These are phyloP conservation scores for Aspergillus alliaceus DNA, from an alignment of 2,329 filamentous ascomycete genomes.

Conservation along the genomic window DNA sequence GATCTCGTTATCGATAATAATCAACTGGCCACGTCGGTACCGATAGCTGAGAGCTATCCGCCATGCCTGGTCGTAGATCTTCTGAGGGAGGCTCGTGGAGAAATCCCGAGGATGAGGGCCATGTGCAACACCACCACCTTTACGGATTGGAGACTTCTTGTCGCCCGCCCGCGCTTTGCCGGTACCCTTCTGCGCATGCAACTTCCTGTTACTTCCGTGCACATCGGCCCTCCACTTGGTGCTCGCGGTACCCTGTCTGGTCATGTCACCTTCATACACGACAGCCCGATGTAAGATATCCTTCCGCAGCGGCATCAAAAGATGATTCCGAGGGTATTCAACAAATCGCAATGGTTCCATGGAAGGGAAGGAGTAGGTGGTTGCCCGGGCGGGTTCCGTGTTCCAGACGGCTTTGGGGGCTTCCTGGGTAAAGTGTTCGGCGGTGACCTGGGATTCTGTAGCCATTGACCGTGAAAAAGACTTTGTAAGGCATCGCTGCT, in stretches of 20 bases:
- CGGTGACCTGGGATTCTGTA: conserved; percentile 44
- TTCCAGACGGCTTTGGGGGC: conserved; percentile 35
- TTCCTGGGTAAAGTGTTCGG: conserved; percentile 25
- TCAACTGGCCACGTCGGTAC: conserved; percentile 80
- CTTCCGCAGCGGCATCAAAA: conserved; percentile 80
- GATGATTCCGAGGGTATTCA: conserved; percentile 76
- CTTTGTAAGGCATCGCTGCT: conserved; percentile 46
- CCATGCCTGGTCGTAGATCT: conserved; percentile 95
- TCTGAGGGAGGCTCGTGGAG: conserved; percentile 74
- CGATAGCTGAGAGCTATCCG: conserved; percentile 90
- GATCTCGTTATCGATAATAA: conserved; percentile 81
- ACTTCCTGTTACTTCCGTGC: conserved; percentile 77
- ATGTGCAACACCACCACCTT: conserved; percentile 82
- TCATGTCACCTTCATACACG: conserved; percentile 85
- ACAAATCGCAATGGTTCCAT: conserved; percentile 80
- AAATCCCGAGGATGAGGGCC: conserved; percentile 95
- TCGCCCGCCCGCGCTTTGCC: conserved; percentile 77
- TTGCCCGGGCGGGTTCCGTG: conserved; percentile 69
- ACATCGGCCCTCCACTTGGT: conserved; percentile 82
- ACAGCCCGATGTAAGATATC: conserved; percentile 93
- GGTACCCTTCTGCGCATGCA: conserved; percentile 82
- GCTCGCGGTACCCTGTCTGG: conserved; percentile 81
- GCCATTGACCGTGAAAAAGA: conserved; percentile 49
- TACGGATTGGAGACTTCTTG: conserved; percentile 76
- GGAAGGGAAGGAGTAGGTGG: conserved; percentile 84